Base-by-base conservation (phyloP, 805 yeast species). In the Candida parachauliodes region DNA sequence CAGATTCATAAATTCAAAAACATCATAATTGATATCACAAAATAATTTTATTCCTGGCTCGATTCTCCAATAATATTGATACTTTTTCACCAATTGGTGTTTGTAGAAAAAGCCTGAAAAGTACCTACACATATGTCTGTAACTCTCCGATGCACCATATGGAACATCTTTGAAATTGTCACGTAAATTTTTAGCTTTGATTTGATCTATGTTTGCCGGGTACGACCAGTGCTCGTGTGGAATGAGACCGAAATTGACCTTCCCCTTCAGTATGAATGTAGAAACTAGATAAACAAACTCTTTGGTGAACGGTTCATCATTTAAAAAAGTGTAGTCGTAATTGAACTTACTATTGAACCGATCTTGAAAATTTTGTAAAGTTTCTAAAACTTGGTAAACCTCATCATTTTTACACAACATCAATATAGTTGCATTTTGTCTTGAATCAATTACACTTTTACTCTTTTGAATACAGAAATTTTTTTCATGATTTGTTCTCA, bases 311-410 rank as follows among this genome's bases (percentile, higher is more conserved):
- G 74, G 76, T 43, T 67, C 74, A 51, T 86, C 88, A 55, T 86
- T 86, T 33, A 85, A 57, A 49, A 86, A 85, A 2, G 83, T 81
- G 87, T 88, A 85, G 56, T 85, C 93, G 52, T 85, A 84, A 47
- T 78, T 73, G 52, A 58, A 81, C 37, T 68, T 62, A 28, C 52
- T 24, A 58, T 85, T 85, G 65, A 83, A 84, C 26, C 89, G 60
- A 46, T 74, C 79, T 51, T 84, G 85, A 32, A 80, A 76, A 40
- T 72, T 70, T 45, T 77, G 72, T 35, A 85, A 75, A 3, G 91
- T 72, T 29, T 71, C 70, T 5, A 80, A 55, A 53, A 85, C 65
- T 10, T 60, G 62, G 51, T 70, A 74, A 3, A 84, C 59, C 41
- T 86, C 93, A 8, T 62, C 52, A 54, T 86, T 84, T 47, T 88